Percentiles rank a stretch among this genome's conserved stretches.
phyloP scores from a whole-genome alignment of 257 asterid genomes.

The Fraxinus anomala region DNA sequence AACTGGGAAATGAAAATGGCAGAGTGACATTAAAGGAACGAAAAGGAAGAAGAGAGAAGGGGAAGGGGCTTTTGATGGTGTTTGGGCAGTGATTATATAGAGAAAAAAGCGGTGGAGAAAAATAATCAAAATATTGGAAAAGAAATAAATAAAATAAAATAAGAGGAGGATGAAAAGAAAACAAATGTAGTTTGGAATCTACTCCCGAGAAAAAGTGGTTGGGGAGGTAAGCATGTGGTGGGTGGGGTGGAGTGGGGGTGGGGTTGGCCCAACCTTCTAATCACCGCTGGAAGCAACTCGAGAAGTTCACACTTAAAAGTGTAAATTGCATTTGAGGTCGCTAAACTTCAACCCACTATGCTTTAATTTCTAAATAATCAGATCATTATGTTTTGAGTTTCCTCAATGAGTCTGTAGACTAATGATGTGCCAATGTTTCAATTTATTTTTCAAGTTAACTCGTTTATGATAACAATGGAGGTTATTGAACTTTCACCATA shows the following conservation, averaged over 20 bases:
- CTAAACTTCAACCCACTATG: too few relatives aligned
- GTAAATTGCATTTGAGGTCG: too few relatives aligned
- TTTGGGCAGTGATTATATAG: conserved; percentile 61
- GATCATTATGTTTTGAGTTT: too few relatives aligned
- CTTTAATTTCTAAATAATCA: too few relatives aligned
- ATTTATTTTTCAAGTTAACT: too few relatives aligned
- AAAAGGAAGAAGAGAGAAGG: conserved; percentile 33
- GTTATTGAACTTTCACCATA: too few relatives aligned
- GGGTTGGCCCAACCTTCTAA: conserved; percentile 31
- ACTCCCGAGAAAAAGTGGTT: conserved; percentile 27
- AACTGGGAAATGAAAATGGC: not conserved
- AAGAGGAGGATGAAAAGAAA: not conserved
- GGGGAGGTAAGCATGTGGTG: conserved; percentile 49
- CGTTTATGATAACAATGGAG: too few relatives aligned
- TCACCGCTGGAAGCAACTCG: conserved; percentile 63
- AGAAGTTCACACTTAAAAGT: too few relatives aligned
- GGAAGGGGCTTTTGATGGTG: conserved; percentile 29
- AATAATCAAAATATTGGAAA: conserved; percentile 1
- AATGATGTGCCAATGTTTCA: too few relatives aligned
- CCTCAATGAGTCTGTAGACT: too few relatives aligned
- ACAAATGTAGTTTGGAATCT: conserved; percentile 50
- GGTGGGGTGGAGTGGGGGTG: conserved; percentile 27
- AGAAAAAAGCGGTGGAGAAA: conserved; percentile 26
- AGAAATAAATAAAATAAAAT: not conserved
- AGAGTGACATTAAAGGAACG: not conserved